Evolutionary conservation across 805 yeast species (phyloP), one percentile per base, ranked within the genome.

Genomic region (Sporopachydermia lactativora): DNA sequence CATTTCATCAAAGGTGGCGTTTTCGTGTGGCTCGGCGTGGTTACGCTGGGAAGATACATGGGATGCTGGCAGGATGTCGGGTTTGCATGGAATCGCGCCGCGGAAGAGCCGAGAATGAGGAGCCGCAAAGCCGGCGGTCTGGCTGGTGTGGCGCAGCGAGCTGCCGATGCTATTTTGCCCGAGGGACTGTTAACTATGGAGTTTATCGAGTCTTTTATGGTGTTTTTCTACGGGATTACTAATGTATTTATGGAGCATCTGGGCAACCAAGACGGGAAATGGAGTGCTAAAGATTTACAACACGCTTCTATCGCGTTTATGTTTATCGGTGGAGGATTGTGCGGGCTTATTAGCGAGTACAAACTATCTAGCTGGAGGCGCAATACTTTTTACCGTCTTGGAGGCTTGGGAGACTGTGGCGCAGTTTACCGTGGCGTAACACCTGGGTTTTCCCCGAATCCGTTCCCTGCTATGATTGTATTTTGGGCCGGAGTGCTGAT

Each of bases 1-100:
- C 98, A 89, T 60, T 84, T 85, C 70, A 89, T 89, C 58, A 89
- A 89, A 59, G 98, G 98, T 45, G 92, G 89, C 17, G 92, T 89
- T 2, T 89, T 89, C 54, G 68, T 85, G 43, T 47, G 67, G 3
- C 62, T 81, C 34, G 98, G 98, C 15, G 45, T 88, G 4, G 55
- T 86, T 4, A 71, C 94, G n/a, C 65, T 92, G 34, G 81, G 86
- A 1, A 74, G 97, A 50, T 88, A 82, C 58, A 75, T 85, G 51
- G 98, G 98, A 3, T 82, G 79, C 8, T 83, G 80, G 51, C 55
- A 70, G 31, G 65, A 70, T 42, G 64, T 69, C 43, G 97, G 97
- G 15, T 79, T 94, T 81, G 88, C 95, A 3, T 89, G 98, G 98
- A 92, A 92, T 45, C 16, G 39, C 16, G 18, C 18, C 14, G 39